phyloP scores from a whole-genome alignment of 2,329 filamentous ascomycete species.

The Rugonectria rugulosa region DNA sequence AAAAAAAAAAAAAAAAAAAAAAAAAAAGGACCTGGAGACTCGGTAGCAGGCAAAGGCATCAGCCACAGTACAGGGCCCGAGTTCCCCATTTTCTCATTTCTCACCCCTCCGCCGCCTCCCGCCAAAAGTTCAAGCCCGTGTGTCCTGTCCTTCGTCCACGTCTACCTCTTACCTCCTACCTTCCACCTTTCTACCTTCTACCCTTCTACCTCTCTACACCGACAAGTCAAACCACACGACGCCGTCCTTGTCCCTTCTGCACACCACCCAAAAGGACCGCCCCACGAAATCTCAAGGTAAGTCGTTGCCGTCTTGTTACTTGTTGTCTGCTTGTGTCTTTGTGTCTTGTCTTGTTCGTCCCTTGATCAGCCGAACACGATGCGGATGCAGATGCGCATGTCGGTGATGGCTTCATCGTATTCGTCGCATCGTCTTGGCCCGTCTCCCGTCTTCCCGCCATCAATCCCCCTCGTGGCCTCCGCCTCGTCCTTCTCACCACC shows the following conservation, averaged over 20 bases:
- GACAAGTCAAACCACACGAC: slow-evolving; percentile 42
- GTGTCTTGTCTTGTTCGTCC: neutral
- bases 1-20: slow-evolving; percentile 3
- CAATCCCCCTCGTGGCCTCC: slow-evolving; percentile 8
- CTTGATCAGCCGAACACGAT: neutral
- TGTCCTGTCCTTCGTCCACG: slow-evolving; percentile 21
- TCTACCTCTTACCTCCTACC: no score
- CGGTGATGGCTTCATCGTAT: slow-evolving; percentile 34
- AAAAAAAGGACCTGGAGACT: slow-evolving; percentile 15
- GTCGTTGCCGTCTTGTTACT: slow-evolving; percentile 31
- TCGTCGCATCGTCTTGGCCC: slow-evolving; percentile 15
- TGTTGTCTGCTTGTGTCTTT: no score
- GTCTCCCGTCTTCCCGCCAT: neutral
- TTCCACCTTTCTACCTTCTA: no score
- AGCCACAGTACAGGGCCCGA: slow-evolving; percentile 31
- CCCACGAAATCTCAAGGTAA: slow-evolving; percentile 41
- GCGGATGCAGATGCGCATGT: neutral
- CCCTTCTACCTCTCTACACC: no score
- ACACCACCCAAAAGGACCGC: slow-evolving; percentile 41
- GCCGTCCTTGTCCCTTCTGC: slow-evolving; percentile 41
- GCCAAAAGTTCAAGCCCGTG: slow-evolving; percentile 26
- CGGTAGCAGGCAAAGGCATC: slow-evolving; percentile 19
- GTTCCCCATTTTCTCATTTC: slow-evolving; percentile 31
- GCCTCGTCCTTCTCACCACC: slow-evolving; percentile 3
- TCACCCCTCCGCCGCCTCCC: slow-evolving; percentile 34